A percentile compares a stretch with the other conserved stretches of the same genome.
These are phyloP conservation scores for Chaetoscypha palmicola DNA, from an alignment of 2,329 filamentous ascomycete species.

Conservation along the genomic window DNA sequence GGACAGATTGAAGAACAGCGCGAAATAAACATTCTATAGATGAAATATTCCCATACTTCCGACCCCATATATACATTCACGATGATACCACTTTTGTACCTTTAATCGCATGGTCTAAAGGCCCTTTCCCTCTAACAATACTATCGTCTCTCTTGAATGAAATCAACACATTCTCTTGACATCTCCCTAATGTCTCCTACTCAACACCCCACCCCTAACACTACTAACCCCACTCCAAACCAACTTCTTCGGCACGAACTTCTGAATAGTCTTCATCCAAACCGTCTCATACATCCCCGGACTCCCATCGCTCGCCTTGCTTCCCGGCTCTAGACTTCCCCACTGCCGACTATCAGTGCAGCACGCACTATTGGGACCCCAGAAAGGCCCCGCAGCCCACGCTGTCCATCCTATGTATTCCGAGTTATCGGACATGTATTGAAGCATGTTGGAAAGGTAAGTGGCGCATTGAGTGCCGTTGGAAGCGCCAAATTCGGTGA, in stretches of 20 bases:
- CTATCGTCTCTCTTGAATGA: no score
- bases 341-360: constrained; percentile 36
- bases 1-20: no score
- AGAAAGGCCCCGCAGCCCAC: constrained; percentile 44
- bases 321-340: constrained; percentile 42
- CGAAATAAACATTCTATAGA: no score
- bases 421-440: constrained; percentile 40
- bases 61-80: no score
- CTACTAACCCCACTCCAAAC: constrained; percentile 32
- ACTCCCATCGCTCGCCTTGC: constrained; percentile 36
- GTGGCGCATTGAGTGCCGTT: constrained; percentile 37
- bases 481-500: constrained; percentile 43
- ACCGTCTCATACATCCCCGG: constrained; percentile 41
- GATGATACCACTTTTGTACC: no score
- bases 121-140: no score
- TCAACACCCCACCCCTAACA: constrained; percentile 20
- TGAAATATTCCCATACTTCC: no score
- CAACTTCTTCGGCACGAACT: constrained; percentile 36
- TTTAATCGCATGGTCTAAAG: no score
- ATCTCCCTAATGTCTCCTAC: constrained; percentile 4
- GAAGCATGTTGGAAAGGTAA: constrained; percentile 37
- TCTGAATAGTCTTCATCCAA: constrained; percentile 39
- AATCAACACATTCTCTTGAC: no score
- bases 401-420: constrained; percentile 46
- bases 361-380: constrained; percentile 38